These are phyloP conservation scores for Combretum micranthum DNA, from an alignment of 345 rosid species.

Conservation along the genomic window DNA sequence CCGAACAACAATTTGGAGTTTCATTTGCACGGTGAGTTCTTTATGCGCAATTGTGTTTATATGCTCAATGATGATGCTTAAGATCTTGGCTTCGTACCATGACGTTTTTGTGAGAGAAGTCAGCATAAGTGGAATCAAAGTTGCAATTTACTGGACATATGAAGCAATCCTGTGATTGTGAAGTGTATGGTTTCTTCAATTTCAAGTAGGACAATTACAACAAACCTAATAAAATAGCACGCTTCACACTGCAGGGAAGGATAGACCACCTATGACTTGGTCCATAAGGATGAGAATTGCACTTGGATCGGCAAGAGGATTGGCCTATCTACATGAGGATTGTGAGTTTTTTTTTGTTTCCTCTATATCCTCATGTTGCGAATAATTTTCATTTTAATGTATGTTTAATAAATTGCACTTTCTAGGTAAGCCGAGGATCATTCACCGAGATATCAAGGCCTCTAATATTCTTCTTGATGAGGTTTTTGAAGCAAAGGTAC, in stretches of 20 bases:
- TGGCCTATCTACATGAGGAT: conserved; percentile 87
- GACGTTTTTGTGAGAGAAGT: not conserved
- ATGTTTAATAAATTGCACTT: not conserved
- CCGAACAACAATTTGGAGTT: conserved; percentile 53
- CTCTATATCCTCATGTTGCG: not conserved
- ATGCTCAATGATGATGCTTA: not conserved
- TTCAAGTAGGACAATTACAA: not conserved
- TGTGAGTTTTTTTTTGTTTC: conserved; percentile 37
- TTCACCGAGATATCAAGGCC: conserved; percentile 90
- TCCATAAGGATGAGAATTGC: conserved; percentile 64
- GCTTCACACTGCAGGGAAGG: conserved; percentile 44
- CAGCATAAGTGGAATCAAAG: no score
- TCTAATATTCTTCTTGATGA: conserved; percentile 81
- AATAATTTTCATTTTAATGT: not conserved
- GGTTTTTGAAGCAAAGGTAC: conserved; percentile 75
- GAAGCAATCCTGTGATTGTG: not conserved
- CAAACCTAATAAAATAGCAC: conserved; percentile 5
- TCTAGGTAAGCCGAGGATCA: conserved; percentile 74
- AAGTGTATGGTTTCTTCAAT: not conserved
- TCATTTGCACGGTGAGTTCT: conserved; percentile 62
- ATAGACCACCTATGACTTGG: conserved; percentile 59
- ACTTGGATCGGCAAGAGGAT: conserved; percentile 79
- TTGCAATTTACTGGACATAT: no score
- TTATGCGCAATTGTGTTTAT: not conserved
- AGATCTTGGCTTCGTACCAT: not conserved